These are phyloP conservation scores for Malus hybrid DNA, from an alignment of 331 rosid species.

Conservation along the genomic window DNA sequence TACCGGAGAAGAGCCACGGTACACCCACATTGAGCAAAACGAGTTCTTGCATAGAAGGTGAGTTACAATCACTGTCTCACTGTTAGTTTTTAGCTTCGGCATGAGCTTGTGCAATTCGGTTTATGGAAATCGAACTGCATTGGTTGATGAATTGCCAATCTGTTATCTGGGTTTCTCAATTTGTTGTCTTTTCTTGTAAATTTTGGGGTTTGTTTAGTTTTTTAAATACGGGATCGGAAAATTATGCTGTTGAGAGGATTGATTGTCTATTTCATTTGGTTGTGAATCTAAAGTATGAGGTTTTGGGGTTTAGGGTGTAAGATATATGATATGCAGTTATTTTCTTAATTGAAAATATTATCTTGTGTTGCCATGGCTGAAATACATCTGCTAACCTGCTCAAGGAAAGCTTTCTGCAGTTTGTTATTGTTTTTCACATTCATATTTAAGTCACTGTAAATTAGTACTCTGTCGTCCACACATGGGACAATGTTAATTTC, in stretches of 20 bases:
- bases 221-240: background rate
- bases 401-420: background rate
- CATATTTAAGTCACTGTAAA: no score
- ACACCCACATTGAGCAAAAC: slow-evolving; percentile 57
- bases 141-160: background rate
- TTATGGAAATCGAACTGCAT: background rate
- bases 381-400: background rate
- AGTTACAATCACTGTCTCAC: slow-evolving; percentile 3
- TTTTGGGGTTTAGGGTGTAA: background rate
- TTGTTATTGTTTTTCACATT: no score
- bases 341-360: background rate
- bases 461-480: no score
- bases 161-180: background rate
- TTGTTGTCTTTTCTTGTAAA: background rate
- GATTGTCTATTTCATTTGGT: background rate
- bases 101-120: background rate
- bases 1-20: slow-evolving; percentile 45
- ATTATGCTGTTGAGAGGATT: background rate
- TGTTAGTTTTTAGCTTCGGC: background rate
- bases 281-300: background rate
- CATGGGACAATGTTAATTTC: no score
- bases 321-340: background rate
- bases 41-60: slow-evolving; percentile 68
- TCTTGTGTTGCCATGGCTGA: no score
- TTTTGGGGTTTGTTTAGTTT: background rate